Percentiles rank a stretch among this genome's conserved stretches.
Evolutionary conservation across 78 protist genomes (phyloP).

Genomic region (Dictyostelium brefeldianum): DNA sequence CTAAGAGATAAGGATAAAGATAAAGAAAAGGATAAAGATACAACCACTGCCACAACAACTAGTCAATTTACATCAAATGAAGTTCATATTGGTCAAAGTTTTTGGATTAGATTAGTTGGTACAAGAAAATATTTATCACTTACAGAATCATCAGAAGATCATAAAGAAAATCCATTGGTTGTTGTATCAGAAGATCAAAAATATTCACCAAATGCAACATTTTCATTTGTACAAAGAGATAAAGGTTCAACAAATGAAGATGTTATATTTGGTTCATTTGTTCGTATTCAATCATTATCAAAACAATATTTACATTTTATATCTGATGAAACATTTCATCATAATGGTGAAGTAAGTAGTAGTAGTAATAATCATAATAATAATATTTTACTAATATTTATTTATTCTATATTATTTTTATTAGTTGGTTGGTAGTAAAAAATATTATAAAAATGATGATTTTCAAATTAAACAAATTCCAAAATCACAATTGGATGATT

Average conservation of each 20-base stretch:
- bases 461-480: constrained; percentile 77
- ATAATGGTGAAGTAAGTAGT: constrained; percentile 77
- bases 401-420: not conserved
- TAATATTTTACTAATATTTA: not conserved
- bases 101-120: constrained; percentile 53
- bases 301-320: constrained; percentile 70
- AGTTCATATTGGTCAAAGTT: constrained; percentile 45
- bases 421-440: constrained; percentile 76
- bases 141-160: not conserved
- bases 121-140: constrained; percentile 62
- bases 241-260: constrained; percentile 24
- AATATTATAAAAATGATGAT: constrained; percentile 74
- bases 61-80: not conserved
- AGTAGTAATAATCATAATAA: not conserved
- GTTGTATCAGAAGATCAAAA: constrained; percentile 45
- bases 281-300: constrained; percentile 53
- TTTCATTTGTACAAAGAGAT: constrained; percentile 42
- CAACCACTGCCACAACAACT: not conserved
- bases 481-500: constrained; percentile 73
- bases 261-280: constrained; percentile 69
- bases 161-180: not conserved
- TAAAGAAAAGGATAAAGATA: not conserved
- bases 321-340: constrained; percentile 66
- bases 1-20: not conserved
- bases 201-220: constrained; percentile 56